Evolutionary conservation across 495 filamentous ascomycete genomes (phyloP), one percentile per base, ranked within the genome.

Genomic region (Hypoxylon trugodes): DNA sequence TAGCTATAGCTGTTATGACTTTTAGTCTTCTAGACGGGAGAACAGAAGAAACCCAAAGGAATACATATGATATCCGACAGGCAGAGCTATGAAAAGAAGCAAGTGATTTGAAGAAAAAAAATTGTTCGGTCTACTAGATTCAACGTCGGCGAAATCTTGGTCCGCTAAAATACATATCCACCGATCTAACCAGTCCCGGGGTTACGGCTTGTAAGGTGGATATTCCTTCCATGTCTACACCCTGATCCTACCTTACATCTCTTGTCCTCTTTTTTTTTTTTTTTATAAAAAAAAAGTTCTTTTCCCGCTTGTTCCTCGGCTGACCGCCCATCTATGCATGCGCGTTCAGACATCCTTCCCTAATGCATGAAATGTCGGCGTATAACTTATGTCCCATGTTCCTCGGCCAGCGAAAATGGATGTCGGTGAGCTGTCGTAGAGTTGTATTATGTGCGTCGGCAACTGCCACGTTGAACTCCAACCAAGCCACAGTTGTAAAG

Each of bases 301-400:
- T 22, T 43, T 43, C 25, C 10, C 2, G 5, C 12, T 25, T 45
- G 19, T 25, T 15, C 18, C 18, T 56, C 63, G 38, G 57, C 57
- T 66, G 63, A 66, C 63, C 58, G 64, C 58, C 53, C 58, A 22
- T 58, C 38, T 50, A 67, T 66, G 63, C 63, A 57, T 66, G 45
- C 40, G 26, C 46, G 40, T 24, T 32, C 63, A 42, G 46, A 22
- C 51, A 30, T 36, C 28, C 28, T 30, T 5, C 28, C 4, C 10
- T 37, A 41, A 53, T 57, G 63, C 57, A 61, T 56, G 51, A 35
- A 38, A 48, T 21, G 24, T 38, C 57, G 41, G 52, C 24, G 50
- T 61, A 40, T 43, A 49, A 21, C 16, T 16, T 50, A 25, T 51
- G 48, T 42, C 38, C 24, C 25, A 12, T 28, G 35, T 13, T 36